phyloP scores from a whole-genome alignment of 331 rosid species.

The Ulmus americana region DNA sequence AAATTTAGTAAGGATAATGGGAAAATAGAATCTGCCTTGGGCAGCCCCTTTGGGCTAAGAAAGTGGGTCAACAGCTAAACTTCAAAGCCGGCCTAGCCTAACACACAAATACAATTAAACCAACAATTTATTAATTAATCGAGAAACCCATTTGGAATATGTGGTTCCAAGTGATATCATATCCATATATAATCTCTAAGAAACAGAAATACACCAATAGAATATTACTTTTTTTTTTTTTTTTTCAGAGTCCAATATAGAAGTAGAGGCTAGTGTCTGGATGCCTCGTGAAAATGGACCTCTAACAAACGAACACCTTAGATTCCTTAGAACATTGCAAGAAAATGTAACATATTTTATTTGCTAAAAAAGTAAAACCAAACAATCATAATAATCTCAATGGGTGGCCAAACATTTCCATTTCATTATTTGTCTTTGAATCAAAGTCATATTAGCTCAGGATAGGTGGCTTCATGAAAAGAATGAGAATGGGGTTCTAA shows the following conservation, averaged over 20 bases:
- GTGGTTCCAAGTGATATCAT: constrained; percentile 31
- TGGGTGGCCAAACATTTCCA: constrained; percentile 17
- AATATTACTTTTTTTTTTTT: not conserved
- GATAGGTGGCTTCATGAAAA: constrained; percentile 30
- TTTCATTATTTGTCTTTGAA: constrained; percentile 46
- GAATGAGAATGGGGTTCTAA: constrained; percentile 32
- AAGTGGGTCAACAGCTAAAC: constrained; percentile 41
- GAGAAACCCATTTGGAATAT: constrained; percentile 40
- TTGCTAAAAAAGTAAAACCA: constrained; percentile 1
- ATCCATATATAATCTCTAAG: constrained; percentile 15
- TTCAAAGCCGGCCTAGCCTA: constrained; percentile 22
- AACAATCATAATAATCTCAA: constrained; percentile 12
- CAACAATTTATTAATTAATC: constrained; percentile 23
- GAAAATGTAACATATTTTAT: constrained; percentile 4
- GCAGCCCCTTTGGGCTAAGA: constrained; percentile 30
- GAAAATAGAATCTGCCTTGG: not conserved
- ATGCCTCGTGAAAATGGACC: constrained; percentile 18
- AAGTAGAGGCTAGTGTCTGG: constrained; percentile 5
- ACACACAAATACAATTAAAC: not conserved
- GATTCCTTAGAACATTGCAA: not conserved
- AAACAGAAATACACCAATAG: constrained; percentile 12
- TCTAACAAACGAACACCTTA: not conserved
- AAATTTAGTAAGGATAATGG: not conserved
- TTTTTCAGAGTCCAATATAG: constrained; percentile 4
- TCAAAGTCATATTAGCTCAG: constrained; percentile 41